phyloP scores from a whole-genome alignment of 2,329 filamentous ascomycete genomes.

The Phaeophleospora eucalypticola region DNA sequence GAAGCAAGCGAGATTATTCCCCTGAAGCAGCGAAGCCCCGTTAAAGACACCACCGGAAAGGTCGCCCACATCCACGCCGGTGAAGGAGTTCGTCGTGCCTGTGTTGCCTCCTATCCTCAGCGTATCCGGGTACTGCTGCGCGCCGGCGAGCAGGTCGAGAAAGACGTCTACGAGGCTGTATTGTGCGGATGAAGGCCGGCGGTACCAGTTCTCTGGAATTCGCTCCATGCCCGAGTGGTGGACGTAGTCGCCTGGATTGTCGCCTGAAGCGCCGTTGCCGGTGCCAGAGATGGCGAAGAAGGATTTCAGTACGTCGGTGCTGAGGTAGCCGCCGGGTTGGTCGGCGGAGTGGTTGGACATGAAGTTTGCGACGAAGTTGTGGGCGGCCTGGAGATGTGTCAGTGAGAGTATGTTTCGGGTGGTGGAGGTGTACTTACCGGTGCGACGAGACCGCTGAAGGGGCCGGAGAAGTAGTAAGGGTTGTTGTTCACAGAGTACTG shows the following conservation, averaged over 20 bases:
- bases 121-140: conserved; percentile 23
- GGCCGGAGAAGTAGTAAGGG: conserved; percentile 30
- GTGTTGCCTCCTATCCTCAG: conserved; percentile 37
- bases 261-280: neutral
- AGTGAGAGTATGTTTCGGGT: no score
- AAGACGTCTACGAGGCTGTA: conserved; percentile 17
- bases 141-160: conserved; percentile 10
- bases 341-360: conserved; percentile 25
- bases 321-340: conserved; percentile 19
- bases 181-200: conserved; percentile 8
- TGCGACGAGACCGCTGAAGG: conserved; percentile 24
- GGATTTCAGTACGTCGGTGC: conserved; percentile 15
- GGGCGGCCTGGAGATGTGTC: no score
- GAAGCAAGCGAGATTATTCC: conserved; percentile 7
- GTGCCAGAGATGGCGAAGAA: conserved; percentile 21
- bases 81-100: conserved; percentile 33
- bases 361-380: conserved; percentile 24
- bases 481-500: conserved; percentile 25
- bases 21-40: conserved; percentile 11
- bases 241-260: conserved; percentile 20
- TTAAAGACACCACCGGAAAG: conserved; percentile 39
- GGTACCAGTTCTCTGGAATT: conserved; percentile 29
- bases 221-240: no score
- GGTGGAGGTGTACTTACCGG: conserved; percentile 17
- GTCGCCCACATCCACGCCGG: conserved; percentile 32